Evolutionary conservation across 2,329 filamentous ascomycete species (phyloP).

Genomic region (Plectosphaerella cucumerina): DNA sequence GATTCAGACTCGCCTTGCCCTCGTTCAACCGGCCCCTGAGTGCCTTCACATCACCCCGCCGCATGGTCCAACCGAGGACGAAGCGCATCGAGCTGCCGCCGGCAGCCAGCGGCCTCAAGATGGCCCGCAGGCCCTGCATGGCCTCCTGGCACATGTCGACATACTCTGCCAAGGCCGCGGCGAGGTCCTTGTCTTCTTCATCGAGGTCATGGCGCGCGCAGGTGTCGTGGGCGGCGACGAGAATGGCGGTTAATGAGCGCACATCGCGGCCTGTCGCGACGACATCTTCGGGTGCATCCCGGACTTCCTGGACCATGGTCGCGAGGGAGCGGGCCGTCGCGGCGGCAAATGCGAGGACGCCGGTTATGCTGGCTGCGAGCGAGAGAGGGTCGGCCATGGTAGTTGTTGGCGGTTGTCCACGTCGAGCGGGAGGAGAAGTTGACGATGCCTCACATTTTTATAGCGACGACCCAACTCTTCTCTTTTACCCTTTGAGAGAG

Average conservation of each 20-base stretch:
- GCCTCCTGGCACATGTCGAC: slow-evolving; percentile 1
- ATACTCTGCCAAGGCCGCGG: background rate
- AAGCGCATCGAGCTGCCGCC: background rate
- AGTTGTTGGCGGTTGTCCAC: no score
- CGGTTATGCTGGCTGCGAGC: slow-evolving; percentile 1
- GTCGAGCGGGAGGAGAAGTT: no score
- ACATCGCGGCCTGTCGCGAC: background rate
- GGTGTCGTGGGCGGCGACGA: background rate
- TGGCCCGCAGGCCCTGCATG: background rate
- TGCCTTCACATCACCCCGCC: background rate
- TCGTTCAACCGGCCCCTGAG: background rate
- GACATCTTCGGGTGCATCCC: slow-evolving; percentile 4
- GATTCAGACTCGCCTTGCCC: slow-evolving; percentile 1
- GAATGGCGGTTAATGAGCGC: background rate
- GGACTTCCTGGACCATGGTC: slow-evolving; percentile 1
- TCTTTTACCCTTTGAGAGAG: no score
- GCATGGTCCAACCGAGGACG: background rate
- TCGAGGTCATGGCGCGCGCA: background rate
- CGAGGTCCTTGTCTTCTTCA: background rate
- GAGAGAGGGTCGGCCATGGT: slow-evolving; percentile 2
- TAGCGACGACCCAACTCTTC: no score
- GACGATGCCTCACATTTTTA: no score
- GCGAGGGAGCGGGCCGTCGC: background rate
- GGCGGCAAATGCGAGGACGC: slow-evolving; percentile 1
- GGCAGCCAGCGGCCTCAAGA: background rate